phyloP scores from a whole-genome alignment of 805 yeast genomes.

The Ogataea pilisensis region DNA sequence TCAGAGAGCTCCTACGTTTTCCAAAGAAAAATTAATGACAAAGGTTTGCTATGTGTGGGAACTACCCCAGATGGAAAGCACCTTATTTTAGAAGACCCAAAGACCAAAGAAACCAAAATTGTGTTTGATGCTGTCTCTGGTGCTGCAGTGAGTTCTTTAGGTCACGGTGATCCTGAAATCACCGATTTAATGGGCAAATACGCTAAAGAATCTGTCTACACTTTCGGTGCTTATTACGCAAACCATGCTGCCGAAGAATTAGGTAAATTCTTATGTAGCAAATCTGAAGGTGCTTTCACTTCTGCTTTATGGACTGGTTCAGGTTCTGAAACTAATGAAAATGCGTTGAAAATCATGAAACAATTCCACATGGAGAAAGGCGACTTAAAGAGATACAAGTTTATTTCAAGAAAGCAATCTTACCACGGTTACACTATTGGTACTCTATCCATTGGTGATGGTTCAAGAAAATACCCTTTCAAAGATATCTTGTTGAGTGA shows the following conservation, averaged over 20 bases:
- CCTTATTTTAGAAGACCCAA: slow-evolving; percentile 38
- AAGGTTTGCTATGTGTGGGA: slow-evolving; percentile 36
- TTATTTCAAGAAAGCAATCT: slow-evolving; percentile 40
- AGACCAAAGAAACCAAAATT: slow-evolving; percentile 33
- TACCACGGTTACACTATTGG: slow-evolving; percentile 49
- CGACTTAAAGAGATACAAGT: slow-evolving; percentile 35
- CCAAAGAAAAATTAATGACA: slow-evolving; percentile 38
- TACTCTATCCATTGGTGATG: slow-evolving; percentile 38
- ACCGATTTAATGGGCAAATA: slow-evolving; percentile 35
- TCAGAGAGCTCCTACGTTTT: slow-evolving; percentile 40
- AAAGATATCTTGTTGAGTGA: slow-evolving; percentile 24
- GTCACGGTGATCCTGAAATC: slow-evolving; percentile 38
- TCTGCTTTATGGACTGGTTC: slow-evolving; percentile 51
- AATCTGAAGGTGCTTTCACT: slow-evolving; percentile 34
- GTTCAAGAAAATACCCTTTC: slow-evolving; percentile 33
- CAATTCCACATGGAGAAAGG: slow-evolving; percentile 43
- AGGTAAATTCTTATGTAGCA: slow-evolving; percentile 39
- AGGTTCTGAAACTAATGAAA: slow-evolving; percentile 77
- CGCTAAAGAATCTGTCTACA: slow-evolving; percentile 34
- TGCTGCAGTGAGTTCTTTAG: slow-evolving; percentile 45
- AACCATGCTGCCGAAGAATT: slow-evolving; percentile 40
- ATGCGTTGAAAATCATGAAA: slow-evolving; percentile 66
- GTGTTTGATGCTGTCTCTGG: slow-evolving; percentile 43
- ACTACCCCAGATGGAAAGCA: slow-evolving; percentile 43
- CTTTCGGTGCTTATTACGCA: slow-evolving; percentile 31